These are phyloP conservation scores for Aspergillus mulundensis DNA, from an alignment of 495 filamentous ascomycete genomes.

Conservation along the genomic window DNA sequence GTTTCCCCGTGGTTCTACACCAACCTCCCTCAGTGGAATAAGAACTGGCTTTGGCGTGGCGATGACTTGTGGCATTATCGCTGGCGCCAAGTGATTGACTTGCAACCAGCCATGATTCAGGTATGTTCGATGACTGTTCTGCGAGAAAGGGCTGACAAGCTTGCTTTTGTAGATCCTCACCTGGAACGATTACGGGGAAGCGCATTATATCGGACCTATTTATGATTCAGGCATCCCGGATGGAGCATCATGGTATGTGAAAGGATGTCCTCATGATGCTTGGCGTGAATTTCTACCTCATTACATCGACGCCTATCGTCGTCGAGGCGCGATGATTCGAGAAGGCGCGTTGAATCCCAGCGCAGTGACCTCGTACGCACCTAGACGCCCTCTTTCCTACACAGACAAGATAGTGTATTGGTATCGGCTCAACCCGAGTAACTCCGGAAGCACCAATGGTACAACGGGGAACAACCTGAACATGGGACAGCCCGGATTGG, in stretches of 20 bases:
- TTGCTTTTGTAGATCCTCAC: constrained; percentile 34
- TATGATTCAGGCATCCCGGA: constrained; percentile 44
- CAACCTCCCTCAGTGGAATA: constrained; percentile 62
- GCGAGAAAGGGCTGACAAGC: not conserved
- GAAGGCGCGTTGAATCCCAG: not conserved
- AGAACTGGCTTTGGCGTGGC: constrained; percentile 71
- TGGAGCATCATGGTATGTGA: constrained; percentile 48
- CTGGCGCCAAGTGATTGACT: constrained; percentile 62
- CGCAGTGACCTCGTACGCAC: not conserved
- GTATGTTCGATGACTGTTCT: constrained; percentile 27
- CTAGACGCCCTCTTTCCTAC: constrained; percentile 13
- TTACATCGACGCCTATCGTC: constrained; percentile 62
- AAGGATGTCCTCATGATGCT: constrained; percentile 47
- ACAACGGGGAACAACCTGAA: constrained; percentile 38
- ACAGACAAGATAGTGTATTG: constrained; percentile 55
- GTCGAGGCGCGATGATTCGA: constrained; percentile 32
- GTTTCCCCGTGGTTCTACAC: constrained; percentile 75
- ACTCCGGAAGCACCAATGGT: constrained; percentile 31
- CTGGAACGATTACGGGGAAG: constrained; percentile 79
- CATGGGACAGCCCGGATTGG: constrained; percentile 23
- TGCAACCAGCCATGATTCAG: constrained; percentile 63
- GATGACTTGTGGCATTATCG: constrained; percentile 71
- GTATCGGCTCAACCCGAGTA: constrained; percentile 51
- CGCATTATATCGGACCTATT: constrained; percentile 66
- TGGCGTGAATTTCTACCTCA: constrained; percentile 57